Evolutionary conservation across 73 alveolate genomes (phyloP).

Genomic region (Urostyla sp.): DNA sequence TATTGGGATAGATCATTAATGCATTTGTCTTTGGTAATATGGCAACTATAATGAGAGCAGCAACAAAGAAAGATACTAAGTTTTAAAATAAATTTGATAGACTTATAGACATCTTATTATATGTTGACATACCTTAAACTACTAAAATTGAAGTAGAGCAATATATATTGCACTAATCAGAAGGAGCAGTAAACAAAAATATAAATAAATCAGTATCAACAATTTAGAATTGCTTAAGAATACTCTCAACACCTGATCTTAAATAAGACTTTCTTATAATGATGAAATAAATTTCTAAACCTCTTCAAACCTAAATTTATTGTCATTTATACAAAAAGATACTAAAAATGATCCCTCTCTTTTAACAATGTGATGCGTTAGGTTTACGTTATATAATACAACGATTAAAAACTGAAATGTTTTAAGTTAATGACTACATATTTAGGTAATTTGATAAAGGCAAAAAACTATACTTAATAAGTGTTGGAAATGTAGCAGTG

Average conservation of each 20-base stretch:
- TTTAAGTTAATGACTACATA: conserved; percentile 59
- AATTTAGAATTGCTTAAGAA: too few relatives aligned
- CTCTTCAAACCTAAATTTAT: conserved; percentile 28
- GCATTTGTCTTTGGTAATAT: conserved; percentile 71
- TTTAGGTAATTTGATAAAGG: conserved; percentile 62
- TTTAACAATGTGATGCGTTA: conserved; percentile 18
- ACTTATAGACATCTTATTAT: conserved; percentile 54
- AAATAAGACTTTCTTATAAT: conserved; percentile 32
- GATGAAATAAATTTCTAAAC: conserved; percentile 52
- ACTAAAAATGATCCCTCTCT: conserved; percentile 11
- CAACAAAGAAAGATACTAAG: conserved; percentile 49
- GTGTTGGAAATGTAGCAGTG: conserved; percentile 67
- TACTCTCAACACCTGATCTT: conserved; percentile 52
- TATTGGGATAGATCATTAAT: conserved; percentile 59
- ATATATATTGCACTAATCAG: conserved; percentile 45
- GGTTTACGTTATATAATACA: conserved; percentile 34
- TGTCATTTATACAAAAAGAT: conserved; percentile 34
- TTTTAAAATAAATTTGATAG: conserved; percentile 60
- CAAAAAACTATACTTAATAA: conserved; percentile 39
- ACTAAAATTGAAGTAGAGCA: conserved; percentile 36
- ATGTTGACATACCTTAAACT: conserved; percentile 59
- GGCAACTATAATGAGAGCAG: conserved; percentile 57
- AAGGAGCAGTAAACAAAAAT: too few relatives aligned
- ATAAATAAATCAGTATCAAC: too few relatives aligned
- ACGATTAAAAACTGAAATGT: conserved; percentile 40